A percentile compares a stretch with the other conserved stretches of the same genome.
Conservation (phyloP, 768 basidiomycete species). For the Chiua virens region DNA sequence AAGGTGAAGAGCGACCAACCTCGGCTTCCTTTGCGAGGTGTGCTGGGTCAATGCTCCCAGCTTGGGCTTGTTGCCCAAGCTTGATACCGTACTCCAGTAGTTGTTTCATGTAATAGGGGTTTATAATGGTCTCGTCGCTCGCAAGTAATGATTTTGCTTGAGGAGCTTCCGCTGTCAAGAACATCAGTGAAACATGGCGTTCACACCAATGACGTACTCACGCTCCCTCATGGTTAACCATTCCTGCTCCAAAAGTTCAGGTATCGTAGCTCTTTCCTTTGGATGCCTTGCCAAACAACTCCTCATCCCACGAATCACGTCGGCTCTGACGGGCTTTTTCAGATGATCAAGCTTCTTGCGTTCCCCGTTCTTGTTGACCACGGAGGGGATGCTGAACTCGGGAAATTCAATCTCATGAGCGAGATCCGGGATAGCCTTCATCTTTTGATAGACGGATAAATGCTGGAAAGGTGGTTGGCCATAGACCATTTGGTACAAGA, state of each 20-base stretch:
- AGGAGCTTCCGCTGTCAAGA: slow-evolving; percentile 24
- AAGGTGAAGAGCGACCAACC: slow-evolving; percentile 37
- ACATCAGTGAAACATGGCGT: background rate
- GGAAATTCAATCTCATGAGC: slow-evolving; percentile 81
- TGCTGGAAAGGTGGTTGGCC: slow-evolving; percentile 91
- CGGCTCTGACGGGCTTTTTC: slow-evolving; percentile 64
- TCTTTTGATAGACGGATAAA: slow-evolving; percentile 81
- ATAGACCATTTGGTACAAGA: slow-evolving; percentile 98
- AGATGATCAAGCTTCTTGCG: slow-evolving; percentile 63
- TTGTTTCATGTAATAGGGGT: slow-evolving; percentile 78
- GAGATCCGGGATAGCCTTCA: slow-evolving; percentile 89
- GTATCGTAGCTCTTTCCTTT: slow-evolving; percentile 85
- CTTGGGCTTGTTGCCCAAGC: slow-evolving; percentile 46
- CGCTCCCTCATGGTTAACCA: slow-evolving; percentile 65
- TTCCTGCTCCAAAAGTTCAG: slow-evolving; percentile 77
- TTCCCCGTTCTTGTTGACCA: slow-evolving; percentile 34
- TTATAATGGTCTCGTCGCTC: slow-evolving; percentile 68
- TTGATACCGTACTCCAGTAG: slow-evolving; percentile 69
- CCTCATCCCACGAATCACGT: slow-evolving; percentile 82
- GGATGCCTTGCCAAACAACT: slow-evolving; percentile 77
- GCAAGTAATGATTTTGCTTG: slow-evolving; percentile 36
- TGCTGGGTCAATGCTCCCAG: slow-evolving; percentile 45
- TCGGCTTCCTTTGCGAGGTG: slow-evolving; percentile 53
- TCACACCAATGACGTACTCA: slow-evolving; percentile 12
- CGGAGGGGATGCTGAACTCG: slow-evolving; percentile 53